Percentiles rank a stretch among this genome's conserved stretches.
Evolutionary conservation across 2,329 filamentous ascomycete species (phyloP).

Genomic region (Ophiostoma novo-ulmi): DNA sequence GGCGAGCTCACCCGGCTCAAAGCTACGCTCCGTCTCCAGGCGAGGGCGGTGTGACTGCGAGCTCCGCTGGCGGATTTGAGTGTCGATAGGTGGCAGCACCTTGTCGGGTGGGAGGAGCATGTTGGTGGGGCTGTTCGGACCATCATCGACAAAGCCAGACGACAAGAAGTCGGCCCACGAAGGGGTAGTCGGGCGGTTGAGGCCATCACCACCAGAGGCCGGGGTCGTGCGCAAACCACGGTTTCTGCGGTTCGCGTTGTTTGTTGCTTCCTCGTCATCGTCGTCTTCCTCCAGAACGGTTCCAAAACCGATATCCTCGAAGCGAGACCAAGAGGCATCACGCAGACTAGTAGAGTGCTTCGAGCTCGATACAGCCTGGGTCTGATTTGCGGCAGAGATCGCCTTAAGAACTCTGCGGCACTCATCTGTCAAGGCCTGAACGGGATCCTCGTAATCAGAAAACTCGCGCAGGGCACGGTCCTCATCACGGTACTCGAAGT

Average conservation of each 20-base stretch:
- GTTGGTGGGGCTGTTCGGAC: constrained; percentile 57
- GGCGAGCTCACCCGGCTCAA: constrained; percentile 90
- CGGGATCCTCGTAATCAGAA: constrained; percentile 81
- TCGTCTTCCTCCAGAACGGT: constrained; percentile 67
- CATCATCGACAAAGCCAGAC: constrained; percentile 79
- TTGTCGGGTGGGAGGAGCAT: constrained; percentile 88
- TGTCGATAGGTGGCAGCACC: constrained; percentile 76
- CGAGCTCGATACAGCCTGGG: constrained; percentile 60
- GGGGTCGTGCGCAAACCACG: constrained; percentile 56
- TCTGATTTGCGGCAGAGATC: constrained; percentile 85
- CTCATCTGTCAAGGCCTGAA: constrained; percentile 84
- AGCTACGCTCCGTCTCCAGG: constrained; percentile 59
- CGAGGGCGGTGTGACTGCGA: constrained; percentile 77
- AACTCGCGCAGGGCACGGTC: constrained; percentile 81
- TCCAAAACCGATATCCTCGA: constrained; percentile 90
- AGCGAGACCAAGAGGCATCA: constrained; percentile 93
- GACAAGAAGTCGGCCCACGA: constrained; percentile 98
- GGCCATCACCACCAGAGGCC: constrained; percentile 59
- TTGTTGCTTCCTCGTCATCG: constrained; percentile 52
- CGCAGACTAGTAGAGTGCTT: constrained; percentile 67
- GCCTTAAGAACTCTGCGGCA: constrained; percentile 84
- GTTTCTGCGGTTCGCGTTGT: constrained; percentile 38
- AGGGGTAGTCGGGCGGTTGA: constrained; percentile 83
- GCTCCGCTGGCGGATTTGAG: constrained; percentile 67
- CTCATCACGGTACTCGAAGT: constrained; percentile 91